Conservation (phyloP, 306 rosid species). For the Cicer yamashitae region DNA sequence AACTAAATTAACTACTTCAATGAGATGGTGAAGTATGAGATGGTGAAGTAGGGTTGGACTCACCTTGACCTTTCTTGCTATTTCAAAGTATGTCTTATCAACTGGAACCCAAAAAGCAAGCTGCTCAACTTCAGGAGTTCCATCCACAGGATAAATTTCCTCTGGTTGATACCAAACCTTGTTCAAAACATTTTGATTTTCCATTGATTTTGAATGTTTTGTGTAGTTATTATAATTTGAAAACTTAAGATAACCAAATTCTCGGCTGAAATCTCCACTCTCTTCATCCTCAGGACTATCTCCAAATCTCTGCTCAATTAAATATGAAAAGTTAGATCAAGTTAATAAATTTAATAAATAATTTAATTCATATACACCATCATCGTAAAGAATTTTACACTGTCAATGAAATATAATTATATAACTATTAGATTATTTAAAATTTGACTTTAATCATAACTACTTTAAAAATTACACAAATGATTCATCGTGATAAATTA, state of each 20-base stretch:
- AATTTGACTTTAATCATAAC: no score
- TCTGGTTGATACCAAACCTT: constrained; percentile 77
- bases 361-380: no score
- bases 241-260: constrained; percentile 58
- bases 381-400: no score
- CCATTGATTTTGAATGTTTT: constrained; percentile 22
- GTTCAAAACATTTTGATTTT: constrained; percentile 64
- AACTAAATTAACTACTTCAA: neutral
- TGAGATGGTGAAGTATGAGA: neutral
- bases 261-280: constrained; percentile 64
- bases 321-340: neutral
- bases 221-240: constrained; percentile 53
- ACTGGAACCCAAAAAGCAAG: constrained; percentile 72
- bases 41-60: neutral
- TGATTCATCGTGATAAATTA: no score
- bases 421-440: no score
- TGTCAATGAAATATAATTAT: no score
- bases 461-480: no score
- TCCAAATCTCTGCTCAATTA: constrained; percentile 59
- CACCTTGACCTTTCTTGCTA: constrained; percentile 64
- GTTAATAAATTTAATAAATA: neutral
- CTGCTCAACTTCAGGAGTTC: constrained; percentile 67
- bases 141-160: constrained; percentile 63
- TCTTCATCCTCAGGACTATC: constrained; percentile 60
- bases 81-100: constrained; percentile 49